Evolutionary conservation across 345 rosid species (phyloP).

Genomic region (Eucalyptus tenuipes): DNA sequence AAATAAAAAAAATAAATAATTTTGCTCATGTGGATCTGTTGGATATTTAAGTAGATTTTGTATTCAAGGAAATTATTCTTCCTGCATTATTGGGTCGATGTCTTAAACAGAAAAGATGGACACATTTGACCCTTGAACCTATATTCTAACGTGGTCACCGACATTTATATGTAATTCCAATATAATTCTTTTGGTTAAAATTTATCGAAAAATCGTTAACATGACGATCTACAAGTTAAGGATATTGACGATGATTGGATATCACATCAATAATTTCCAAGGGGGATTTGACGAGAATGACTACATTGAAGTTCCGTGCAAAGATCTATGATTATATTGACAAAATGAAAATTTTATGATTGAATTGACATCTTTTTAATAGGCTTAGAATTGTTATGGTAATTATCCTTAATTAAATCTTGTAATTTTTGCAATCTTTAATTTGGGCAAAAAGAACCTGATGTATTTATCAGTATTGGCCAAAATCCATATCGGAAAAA

Average conservation of each 20-base stretch:
- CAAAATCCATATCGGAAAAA: not conserved
- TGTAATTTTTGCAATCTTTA: not conserved
- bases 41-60: not conserved
- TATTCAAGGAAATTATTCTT: not conserved
- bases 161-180: not conserved
- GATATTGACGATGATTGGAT: accelerated
- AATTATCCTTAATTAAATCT: not conserved
- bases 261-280: not conserved
- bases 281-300: accelerated
- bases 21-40: not conserved
- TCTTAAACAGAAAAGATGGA: not conserved
- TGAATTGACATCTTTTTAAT: not conserved
- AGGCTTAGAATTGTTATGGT: not conserved
- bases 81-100: not conserved
- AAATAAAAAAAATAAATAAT: too few species aligned
- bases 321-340: not conserved
- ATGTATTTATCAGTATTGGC: accelerated
- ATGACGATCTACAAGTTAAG: accelerated
- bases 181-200: not conserved
- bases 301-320: accelerated
- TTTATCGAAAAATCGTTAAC: accelerated
- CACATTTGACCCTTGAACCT: not conserved
- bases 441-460: not conserved
- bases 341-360: not conserved
- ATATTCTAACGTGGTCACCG: not conserved